phyloP scores from a whole-genome alignment of 352 stramenopile genomes.

The Phytophthora agathidicida region DNA sequence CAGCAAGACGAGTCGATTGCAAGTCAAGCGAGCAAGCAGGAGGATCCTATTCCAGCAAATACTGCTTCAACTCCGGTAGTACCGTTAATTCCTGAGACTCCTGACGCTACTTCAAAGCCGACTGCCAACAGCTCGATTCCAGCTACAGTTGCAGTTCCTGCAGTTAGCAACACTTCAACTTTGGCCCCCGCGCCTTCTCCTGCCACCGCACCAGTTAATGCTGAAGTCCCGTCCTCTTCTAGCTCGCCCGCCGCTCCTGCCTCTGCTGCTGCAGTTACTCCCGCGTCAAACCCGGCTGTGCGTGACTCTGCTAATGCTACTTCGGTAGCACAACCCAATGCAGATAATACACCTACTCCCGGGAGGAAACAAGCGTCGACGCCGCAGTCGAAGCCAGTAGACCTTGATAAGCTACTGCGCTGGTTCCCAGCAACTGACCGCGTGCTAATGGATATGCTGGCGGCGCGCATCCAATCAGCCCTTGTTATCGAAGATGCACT shows the following conservation, averaged over 20 bases:
- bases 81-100: too few species aligned
- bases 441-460: slow-evolving; percentile 31
- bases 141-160: too few species aligned
- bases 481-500: slow-evolving; percentile 49
- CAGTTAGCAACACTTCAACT: background rate
- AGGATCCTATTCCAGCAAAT: background rate
- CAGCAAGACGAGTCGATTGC: background rate
- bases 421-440: slow-evolving; percentile 40
- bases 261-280: background rate
- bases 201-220: background rate
- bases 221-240: background rate
- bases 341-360: background rate
- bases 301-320: background rate
- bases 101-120: background rate
- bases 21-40: slow-evolving; percentile 1
- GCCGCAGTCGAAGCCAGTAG: slow-evolving; percentile 7
- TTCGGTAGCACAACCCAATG: background rate
- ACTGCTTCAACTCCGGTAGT: too few species aligned
- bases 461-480: slow-evolving; percentile 29
- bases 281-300: too few species aligned
- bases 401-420: slow-evolving; percentile 36
- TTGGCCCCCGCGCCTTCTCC: background rate
- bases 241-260: too few species aligned
- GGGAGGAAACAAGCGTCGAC: background rate
- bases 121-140: too few species aligned